Evolutionary conservation across 371 early-diverging fungal species (phyloP), one percentile per base, ranked within the genome.

Genomic region (Rhizomucor miehei): DNA sequence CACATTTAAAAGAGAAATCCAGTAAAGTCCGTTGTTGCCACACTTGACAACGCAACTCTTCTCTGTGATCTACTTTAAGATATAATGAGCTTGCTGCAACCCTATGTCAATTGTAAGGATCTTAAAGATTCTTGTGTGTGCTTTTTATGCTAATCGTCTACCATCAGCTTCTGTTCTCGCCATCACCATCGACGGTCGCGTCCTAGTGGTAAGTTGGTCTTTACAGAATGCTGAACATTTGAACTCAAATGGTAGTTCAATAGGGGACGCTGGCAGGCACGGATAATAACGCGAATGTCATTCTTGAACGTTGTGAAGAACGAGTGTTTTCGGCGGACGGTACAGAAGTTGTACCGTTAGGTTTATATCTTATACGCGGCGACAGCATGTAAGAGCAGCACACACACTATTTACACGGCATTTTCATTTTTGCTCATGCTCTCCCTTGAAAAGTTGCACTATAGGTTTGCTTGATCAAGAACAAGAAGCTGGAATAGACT

Each of bases 201-300:
- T 87, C 1, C 55, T 85, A n/a, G 81, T 85, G 59, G 82, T 79
- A 70, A 62, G 62, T 55, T 24, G 39, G 11, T 5, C 6, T 4
- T 20, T 9, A 12, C n/a, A 19, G 41, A 2, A 29, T 17, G n/a
- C 17, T 19, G 51, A 14, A 14, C 40, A 51, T n/a, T 51, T 8
- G 9, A 37, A 6, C 50, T 9, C 12, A 49, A 49, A 21, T 13
- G 5, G 16, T 41, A 16, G 25, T 21, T 48, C 55, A 10, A 25
- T 56, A 77, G 87, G 93, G 93, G 24, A 79, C 66, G 19, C 69
- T 92, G 52, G 79, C 73, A 54, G 94, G 93, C 14, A 80, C 89
- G 38, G 94, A 93, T 74, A 90, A 91, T 56, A 81, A 83, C 8
- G 84, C 86, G 24, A 92, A 91, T 54, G 59, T 92, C 2, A 88